Evolutionary conservation across 2,329 filamentous ascomycete species (phyloP).

Genomic region (Xylaria sp.): DNA sequence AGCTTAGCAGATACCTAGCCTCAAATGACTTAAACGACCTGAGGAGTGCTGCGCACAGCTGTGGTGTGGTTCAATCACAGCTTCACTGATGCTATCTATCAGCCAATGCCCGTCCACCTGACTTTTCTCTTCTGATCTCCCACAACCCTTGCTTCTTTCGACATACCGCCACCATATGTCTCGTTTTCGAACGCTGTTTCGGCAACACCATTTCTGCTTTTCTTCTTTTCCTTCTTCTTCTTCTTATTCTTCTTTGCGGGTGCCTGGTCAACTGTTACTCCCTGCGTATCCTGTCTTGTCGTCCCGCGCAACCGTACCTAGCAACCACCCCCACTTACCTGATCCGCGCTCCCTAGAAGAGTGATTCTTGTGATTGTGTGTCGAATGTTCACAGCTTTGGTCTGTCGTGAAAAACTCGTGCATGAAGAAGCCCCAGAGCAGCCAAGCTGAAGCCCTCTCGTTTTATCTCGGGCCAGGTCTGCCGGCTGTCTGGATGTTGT

Average conservation of each 20-base stretch:
- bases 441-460: constrained; percentile 20
- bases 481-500: constrained; percentile 43
- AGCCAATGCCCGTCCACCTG: constrained; percentile 22
- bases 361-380: not conserved
- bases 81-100: constrained; percentile 30
- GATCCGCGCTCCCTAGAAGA: not conserved
- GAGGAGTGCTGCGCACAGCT: not conserved
- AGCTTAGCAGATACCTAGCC: constrained; percentile 10
- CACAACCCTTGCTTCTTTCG: constrained; percentile 4
- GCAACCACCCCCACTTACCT: constrained; percentile 25
- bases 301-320: constrained; percentile 21
- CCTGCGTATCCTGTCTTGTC: not conserved
- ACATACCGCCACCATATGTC: constrained; percentile 13
- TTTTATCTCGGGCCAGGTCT: constrained; percentile 30
- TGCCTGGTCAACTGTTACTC: not conserved
- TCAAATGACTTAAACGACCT: constrained; percentile 1
- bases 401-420: constrained; percentile 7
- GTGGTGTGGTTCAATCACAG: constrained; percentile 28
- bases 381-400: constrained; percentile 22
- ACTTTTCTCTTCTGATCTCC: constrained; percentile 22
- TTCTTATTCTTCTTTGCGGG: not conserved
- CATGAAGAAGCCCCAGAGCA: constrained; percentile 20
- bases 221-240: not conserved
- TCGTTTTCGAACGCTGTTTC: not conserved
- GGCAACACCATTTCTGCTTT: not conserved